phyloP scores from a whole-genome alignment of 768 basidiomycete genomes.

The Leucosporidium creatinivorum region DNA sequence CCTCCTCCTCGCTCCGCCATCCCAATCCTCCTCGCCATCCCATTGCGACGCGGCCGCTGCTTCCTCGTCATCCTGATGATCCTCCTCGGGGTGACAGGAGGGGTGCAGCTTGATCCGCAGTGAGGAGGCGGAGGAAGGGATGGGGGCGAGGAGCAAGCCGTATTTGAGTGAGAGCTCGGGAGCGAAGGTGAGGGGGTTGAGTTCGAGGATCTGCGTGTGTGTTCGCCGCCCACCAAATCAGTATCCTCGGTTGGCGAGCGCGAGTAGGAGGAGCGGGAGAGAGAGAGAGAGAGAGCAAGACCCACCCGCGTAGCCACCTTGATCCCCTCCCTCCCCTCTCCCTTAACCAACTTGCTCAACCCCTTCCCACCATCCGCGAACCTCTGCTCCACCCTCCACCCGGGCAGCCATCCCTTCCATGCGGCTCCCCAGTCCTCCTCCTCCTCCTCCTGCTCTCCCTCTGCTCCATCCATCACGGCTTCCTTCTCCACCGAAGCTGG shows the following conservation, averaged over 20 bases:
- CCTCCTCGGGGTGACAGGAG: conserved; percentile 3
- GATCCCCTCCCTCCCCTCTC: not conserved
- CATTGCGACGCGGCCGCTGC: not conserved
- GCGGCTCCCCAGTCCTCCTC: not conserved
- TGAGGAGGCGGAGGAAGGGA: not conserved
- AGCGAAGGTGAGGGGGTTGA: conserved; percentile 24
- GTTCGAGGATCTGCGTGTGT: conserved; percentile 29
- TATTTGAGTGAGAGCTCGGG: conserved; percentile 31
- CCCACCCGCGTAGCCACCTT: not conserved
- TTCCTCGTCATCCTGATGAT: not conserved
- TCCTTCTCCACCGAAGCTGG: too few species aligned
- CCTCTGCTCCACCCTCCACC: not conserved
- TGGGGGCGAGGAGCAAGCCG: conserved; percentile 17
- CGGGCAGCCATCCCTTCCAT: not conserved
- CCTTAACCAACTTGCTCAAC: not conserved
- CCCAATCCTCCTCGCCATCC: not conserved
- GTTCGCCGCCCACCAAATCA: not conserved
- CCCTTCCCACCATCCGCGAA: not conserved
- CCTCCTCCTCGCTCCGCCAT: not conserved
- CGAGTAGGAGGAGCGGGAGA: not conserved
- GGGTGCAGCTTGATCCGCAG: conserved; percentile 32
- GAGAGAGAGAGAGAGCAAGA: not conserved
- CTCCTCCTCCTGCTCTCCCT: not conserved
- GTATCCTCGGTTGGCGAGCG: not conserved
- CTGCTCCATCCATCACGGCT: not conserved